A percentile compares a stretch with the other conserved stretches of the same genome.
Conservation (phyloP, 805 yeast genomes). For the Candida succiphila region DNA sequence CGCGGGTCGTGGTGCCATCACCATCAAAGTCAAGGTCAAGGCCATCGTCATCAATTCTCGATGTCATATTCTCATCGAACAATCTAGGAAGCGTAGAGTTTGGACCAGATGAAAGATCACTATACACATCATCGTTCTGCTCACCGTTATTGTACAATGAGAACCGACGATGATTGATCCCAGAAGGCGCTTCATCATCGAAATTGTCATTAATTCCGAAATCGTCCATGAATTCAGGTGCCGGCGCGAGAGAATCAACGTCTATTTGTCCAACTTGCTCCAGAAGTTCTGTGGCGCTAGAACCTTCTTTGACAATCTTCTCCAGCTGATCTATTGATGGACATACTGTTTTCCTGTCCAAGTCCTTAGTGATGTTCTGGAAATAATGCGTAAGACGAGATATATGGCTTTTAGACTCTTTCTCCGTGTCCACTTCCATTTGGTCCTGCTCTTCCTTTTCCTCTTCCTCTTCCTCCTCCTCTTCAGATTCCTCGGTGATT, state of each 20-base stretch:
- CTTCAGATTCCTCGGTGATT: not conserved
- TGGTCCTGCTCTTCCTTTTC: not conserved
- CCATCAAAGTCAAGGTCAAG: constrained; percentile 9
- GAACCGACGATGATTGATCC: constrained; percentile 8
- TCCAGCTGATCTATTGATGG: constrained; percentile 62
- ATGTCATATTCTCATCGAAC: constrained; percentile 20
- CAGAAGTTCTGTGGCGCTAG: constrained; percentile 14
- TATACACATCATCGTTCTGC: constrained; percentile 13
- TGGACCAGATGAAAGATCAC: constrained; percentile 12
- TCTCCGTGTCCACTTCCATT: not conserved
- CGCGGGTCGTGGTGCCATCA: constrained; percentile 7
- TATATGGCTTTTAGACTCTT: no score
- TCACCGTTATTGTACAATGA: constrained; percentile 21
- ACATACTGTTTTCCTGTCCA: constrained; percentile 34
- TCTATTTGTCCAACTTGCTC: constrained; percentile 16
- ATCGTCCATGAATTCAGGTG: constrained; percentile 6
- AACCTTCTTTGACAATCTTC: constrained; percentile 17
- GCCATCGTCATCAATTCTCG: constrained; percentile 13
- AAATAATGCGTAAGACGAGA: not conserved
- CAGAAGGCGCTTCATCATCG: constrained; percentile 14
- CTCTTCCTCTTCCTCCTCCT: constrained; percentile 1
- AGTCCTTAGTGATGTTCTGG: no score
- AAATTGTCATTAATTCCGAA: constrained; percentile 9
- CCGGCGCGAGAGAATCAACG: constrained; percentile 8
- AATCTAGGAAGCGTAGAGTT: constrained; percentile 20